A percentile compares a stretch with the other conserved stretches of the same genome.
Evolutionary conservation across 257 asterid species (phyloP).

Genomic region (Nicotiana sylvestris): DNA sequence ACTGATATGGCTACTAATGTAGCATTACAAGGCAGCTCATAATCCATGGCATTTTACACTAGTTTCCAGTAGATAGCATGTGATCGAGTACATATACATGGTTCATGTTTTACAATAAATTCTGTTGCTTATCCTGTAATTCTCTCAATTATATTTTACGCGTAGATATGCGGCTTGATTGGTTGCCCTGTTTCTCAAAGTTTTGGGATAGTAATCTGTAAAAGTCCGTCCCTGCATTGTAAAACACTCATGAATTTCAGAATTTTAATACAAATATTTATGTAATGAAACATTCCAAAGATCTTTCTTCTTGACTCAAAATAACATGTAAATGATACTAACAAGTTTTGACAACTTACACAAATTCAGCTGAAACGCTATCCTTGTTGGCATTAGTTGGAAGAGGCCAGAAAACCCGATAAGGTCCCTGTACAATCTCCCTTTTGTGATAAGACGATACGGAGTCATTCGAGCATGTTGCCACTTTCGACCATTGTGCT

Average conservation of each 20-base stretch:
- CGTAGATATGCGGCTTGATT: constrained; percentile 39
- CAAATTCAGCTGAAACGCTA: constrained; percentile 61
- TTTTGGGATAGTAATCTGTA: constrained; percentile 57
- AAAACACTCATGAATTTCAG: constrained; percentile 1
- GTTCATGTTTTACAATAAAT: background rate
- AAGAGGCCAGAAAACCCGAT: constrained; percentile 63
- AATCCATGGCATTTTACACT: background rate
- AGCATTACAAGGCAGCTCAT: background rate
- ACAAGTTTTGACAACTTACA: constrained; percentile 38
- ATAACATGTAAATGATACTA: background rate
- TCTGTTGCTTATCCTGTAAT: background rate
- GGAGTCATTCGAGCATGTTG: constrained; percentile 24
- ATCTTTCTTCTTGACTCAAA: background rate
- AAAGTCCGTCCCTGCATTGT: constrained; percentile 68
- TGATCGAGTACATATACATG: background rate
- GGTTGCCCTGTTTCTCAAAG: constrained; percentile 44
- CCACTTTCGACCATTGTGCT: constrained; percentile 22
- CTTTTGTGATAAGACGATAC: constrained; percentile 43
- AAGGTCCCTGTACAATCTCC: constrained; percentile 70
- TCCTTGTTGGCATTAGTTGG: constrained; percentile 60
- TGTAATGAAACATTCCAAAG: background rate
- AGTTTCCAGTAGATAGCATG: background rate
- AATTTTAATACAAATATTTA: background rate
- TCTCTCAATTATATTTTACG: background rate
- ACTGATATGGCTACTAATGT: background rate